A percentile compares a stretch with the other conserved stretches of the same genome.
Evolutionary conservation across 2,329 filamentous ascomycete species (phyloP).

Genomic region (Sarocladium strictum): DNA sequence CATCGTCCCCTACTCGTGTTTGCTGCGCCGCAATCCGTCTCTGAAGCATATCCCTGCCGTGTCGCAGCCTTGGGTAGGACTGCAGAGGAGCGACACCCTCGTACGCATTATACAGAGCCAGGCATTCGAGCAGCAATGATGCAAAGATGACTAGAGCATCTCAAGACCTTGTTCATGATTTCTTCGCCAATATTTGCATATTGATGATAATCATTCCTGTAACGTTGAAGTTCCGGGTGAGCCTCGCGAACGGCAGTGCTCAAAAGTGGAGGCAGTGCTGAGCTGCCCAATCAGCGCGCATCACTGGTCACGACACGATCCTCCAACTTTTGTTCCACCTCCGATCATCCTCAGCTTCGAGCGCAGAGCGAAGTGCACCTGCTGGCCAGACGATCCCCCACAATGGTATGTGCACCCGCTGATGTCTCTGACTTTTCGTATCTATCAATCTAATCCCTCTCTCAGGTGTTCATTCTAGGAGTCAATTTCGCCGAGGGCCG

Average conservation of each 20-base stretch:
- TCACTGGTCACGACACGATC: background rate
- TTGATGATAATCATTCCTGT: no score
- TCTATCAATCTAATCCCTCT: background rate
- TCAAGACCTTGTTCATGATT: no score
- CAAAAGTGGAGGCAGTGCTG: background rate
- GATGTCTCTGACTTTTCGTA: no score
- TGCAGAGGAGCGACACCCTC: no score
- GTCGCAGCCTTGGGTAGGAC: background rate
- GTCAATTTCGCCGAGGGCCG: conserved; percentile 78
- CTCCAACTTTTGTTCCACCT: conserved; percentile 6
- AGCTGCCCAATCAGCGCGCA: background rate
- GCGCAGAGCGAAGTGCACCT: conserved; percentile 2
- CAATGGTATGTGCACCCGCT: conserved; percentile 14
- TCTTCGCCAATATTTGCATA: no score
- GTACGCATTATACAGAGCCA: no score
- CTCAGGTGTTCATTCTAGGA: conserved; percentile 76
- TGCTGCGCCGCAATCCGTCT: background rate
- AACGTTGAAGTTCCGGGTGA: no score
- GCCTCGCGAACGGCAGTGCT: background rate
- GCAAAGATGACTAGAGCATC: no score
- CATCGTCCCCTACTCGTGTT: background rate
- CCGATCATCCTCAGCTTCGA: background rate
- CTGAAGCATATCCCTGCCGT: background rate
- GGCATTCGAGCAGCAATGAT: no score
- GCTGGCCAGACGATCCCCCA: conserved; percentile 9